Evolutionary conservation across 768 basidiomycete species (phyloP), one percentile per base, ranked within the genome.

Genomic region (Exidia glandulosa): DNA sequence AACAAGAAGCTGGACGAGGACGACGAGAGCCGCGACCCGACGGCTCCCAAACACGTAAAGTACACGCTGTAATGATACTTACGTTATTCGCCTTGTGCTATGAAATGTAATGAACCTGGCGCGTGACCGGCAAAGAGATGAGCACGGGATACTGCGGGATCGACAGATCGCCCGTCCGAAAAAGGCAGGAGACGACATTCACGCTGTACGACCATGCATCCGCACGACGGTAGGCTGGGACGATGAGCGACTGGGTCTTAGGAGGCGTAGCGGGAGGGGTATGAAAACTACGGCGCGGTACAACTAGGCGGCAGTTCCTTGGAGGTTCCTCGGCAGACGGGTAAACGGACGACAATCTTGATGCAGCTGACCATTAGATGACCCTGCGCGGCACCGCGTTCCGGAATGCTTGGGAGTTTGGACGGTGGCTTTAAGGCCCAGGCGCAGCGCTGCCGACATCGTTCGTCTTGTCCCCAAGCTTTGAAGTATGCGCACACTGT

Each of bases 1-100:
- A 84, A 83, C 63, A 63, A 58, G 58, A 64, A 71, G 63, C 63
- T 73, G 32, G 77, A 79, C 37, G 63, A 63, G 57, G 70, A 72
- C 54, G 80, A 81, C 56, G 64, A 66, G 60, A 70, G 69, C 57
- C 50, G 50, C 50, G 50, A 29, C 9, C 50, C 50, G 10, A 29
- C 7, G 7, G 50, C 41, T 14, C 41, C 41, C 41, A 45, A 23
- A 19, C 41, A 12, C 41, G 41, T 45, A 6, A 45, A 23, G 41
- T 45, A 45, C 41, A 45, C 41, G 9, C 41, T 45, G 41, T 45
- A 45, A 45, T 19, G 41, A 45, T 45, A 45, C 41, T 45, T 19
- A 3, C 41, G 16, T 45, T 45, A 45, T 23, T 12, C 10, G 12
- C 36, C 19, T 10, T 37, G 36, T 12, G 19, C 36, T 2, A 37